These are phyloP conservation scores for Auricularia cornea DNA, from an alignment of 768 basidiomycete genomes.

Conservation along the genomic window DNA sequence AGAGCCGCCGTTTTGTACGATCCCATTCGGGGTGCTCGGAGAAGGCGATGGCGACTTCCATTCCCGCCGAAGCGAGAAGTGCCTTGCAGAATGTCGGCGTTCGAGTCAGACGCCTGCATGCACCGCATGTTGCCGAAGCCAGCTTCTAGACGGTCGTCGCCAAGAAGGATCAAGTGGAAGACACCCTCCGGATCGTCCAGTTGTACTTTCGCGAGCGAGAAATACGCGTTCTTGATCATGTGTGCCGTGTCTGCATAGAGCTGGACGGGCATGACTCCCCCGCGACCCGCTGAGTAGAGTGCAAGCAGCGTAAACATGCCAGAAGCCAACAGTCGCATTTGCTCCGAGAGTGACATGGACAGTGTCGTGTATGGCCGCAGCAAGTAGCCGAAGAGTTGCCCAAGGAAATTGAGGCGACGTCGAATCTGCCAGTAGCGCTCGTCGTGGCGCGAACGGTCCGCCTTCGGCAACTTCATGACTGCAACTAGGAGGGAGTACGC, in stretches of 20 bases:
- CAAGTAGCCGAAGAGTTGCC: conserved; percentile 16
- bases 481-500: conserved; percentile 18
- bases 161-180: conserved; percentile 29
- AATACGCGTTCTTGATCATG: conserved; percentile 32
- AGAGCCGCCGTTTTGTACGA: not conserved
- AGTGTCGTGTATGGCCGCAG: conserved; percentile 24
- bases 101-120: not conserved
- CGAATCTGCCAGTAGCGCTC: conserved; percentile 16
- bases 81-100: not conserved
- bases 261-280: conserved; percentile 18
- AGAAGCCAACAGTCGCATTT: conserved; percentile 25
- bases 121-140: not conserved
- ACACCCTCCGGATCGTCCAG: conserved; percentile 21
- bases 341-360: conserved; percentile 22
- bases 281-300: conserved; percentile 11
- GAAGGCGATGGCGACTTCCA: not conserved
- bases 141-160: conserved; percentile 30
- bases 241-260: conserved; percentile 26
- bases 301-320: conserved; percentile 22
- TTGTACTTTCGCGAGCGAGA: conserved; percentile 32
- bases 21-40: not conserved
- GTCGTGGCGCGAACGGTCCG: not conserved
- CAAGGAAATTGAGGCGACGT: conserved; percentile 16
- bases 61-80: not conserved
- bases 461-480: conserved; percentile 18